A percentile compares a stretch with the other conserved stretches of the same genome.
Evolutionary conservation across 2,329 filamentous ascomycete species (phyloP).

Genomic region (Monilinia polystroma): DNA sequence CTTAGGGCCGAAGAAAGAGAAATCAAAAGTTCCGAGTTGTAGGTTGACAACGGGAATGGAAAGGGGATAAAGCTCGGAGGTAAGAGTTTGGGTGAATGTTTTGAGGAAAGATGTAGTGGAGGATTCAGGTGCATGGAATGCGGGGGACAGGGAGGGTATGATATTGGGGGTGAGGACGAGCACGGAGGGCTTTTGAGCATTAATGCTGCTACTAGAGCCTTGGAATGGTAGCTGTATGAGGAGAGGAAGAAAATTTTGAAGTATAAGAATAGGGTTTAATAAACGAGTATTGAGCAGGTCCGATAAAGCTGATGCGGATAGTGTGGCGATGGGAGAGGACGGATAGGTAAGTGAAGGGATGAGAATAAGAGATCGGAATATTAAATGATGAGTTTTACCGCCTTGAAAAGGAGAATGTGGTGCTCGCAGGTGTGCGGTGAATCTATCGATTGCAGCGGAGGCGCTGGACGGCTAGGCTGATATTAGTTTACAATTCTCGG

Average conservation of each 20-base stretch:
- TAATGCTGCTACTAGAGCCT: conserved; percentile 28
- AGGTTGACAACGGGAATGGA: conserved; percentile 80
- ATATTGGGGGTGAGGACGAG: conserved; percentile 78
- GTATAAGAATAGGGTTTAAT: conserved; percentile 81
- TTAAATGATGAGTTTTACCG: conserved; percentile 71
- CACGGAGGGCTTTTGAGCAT: conserved; percentile 59
- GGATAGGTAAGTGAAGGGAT: conserved; percentile 81
- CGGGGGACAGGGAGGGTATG: conserved; percentile 74
- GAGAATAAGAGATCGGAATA: conserved; percentile 76
- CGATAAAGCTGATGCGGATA: conserved; percentile 79
- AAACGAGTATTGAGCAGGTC: conserved; percentile 92
- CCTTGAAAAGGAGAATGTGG: conserved; percentile 75
- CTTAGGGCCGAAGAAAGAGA: conserved; percentile 62
- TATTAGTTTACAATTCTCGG: conserved; percentile 23
- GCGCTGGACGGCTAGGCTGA: conserved; percentile 61
- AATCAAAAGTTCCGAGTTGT: conserved; percentile 88
- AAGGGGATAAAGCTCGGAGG: conserved; percentile 74
- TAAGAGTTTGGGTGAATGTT: conserved; percentile 77
- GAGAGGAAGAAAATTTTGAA: conserved; percentile 84
- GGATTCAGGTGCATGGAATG: conserved; percentile 82
- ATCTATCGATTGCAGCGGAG: conserved; percentile 68
- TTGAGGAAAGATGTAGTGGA: conserved; percentile 83
- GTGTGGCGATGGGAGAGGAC: conserved; percentile 79
- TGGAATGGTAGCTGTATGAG: conserved; percentile 57
- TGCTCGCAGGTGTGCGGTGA: conserved; percentile 67